Evolutionary conservation across 306 rosid species (phyloP), one percentile per base, ranked within the genome.

Genomic region (Acacia crassicarpa): DNA sequence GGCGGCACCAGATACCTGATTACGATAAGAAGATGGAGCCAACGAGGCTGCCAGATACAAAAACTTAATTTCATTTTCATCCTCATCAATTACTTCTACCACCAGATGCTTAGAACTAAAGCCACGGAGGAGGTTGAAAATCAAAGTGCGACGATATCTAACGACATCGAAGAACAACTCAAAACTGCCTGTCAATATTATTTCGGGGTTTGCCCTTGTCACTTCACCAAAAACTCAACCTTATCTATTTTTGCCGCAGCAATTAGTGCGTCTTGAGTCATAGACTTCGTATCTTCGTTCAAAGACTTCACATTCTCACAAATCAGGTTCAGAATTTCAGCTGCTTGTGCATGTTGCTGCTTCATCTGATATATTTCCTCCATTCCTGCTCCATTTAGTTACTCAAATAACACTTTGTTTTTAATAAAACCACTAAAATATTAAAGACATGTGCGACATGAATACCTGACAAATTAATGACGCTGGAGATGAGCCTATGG

Each of bases 51-150:
- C 53, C 53, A 12, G 1, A 46, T 48, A 6, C 5, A 48, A 6
- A 19, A 48, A 48, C 19, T 1, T 48, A 27, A 27, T 27, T 27
- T 1, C 13, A 48, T 13, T 1, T 0, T 15, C 13, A 3, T 27
- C 27, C 27, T 27, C 27, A 2, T 2, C 0, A 0, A 0, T 14
- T 15, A 3, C 1, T 4, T 6, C 0, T 48, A 20, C 19, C 1
- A 15, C 19, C 19, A 14, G 6, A 14, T 15, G 0, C 7, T 15
- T 48, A 13, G 14, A 48, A 1, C 53, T 19, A 48, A 14, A 48
- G 1, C 51, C 51, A 13, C 6, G 4, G 1, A 48, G 5, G 6
- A 48, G 53, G 6, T 48, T 48, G 54, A 48, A 48, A 48, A 48
- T 15, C 54, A 14, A 6, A 3, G 19, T 20, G 15, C 4, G 19